Conservation (phyloP, 2,329 filamentous ascomycete species). For the Blastomyces percursus region DNA sequence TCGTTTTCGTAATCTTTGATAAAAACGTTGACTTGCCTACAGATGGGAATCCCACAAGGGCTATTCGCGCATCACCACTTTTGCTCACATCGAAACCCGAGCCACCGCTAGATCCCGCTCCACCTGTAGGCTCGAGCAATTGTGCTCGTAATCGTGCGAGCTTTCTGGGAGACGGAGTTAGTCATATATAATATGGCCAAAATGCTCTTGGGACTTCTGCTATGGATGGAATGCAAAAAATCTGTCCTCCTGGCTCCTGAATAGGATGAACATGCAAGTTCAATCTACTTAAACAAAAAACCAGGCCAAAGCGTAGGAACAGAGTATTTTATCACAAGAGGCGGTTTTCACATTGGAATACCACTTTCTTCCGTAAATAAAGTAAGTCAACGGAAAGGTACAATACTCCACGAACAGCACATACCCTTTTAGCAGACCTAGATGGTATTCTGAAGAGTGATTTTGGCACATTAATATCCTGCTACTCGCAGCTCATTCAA, state of each 20-base stretch:
- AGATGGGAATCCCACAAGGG: conserved; percentile 95
- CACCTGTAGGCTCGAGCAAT: conserved; percentile 77
- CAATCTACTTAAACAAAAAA: not conserved
- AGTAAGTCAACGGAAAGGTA: not conserved
- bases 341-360: not conserved
- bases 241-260: not conserved
- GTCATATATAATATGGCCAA: not conserved
- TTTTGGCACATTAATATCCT: conserved; percentile 26
- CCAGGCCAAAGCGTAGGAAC: too few relatives aligned
- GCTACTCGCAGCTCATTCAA: conserved; percentile 2
- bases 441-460: conserved; percentile 68
- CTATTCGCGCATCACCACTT: conserved; percentile 90
- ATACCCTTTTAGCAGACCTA: conserved; percentile 94
- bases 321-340: not conserved
- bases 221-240: not conserved
- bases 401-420: conserved; percentile 15
- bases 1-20: conserved; percentile 98
- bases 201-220: not conserved
- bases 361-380: not conserved
- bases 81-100: conserved; percentile 87
- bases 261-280: not conserved
- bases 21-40: conserved; percentile 98
- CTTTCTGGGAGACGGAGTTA: conserved; percentile 51
- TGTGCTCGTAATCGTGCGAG: conserved; percentile 90
- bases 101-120: conserved; percentile 65